Evolutionary conservation across 2,329 filamentous ascomycete genomes (phyloP).

Genomic region (Dichotomopilus funicola): DNA sequence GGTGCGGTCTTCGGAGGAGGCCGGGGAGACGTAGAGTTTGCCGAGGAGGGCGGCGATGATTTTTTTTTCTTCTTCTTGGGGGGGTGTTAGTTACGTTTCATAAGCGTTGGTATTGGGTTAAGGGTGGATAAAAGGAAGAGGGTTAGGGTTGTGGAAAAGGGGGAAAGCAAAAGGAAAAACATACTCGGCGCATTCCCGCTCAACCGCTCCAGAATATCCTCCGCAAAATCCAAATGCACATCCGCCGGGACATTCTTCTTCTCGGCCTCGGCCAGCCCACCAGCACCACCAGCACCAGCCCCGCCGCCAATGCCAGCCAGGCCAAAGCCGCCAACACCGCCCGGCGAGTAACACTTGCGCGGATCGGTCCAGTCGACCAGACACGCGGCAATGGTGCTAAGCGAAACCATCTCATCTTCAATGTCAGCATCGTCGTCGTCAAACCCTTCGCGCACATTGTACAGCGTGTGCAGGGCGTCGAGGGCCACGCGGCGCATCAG

Average conservation of each 20-base stretch:
- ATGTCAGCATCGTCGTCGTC: slow-evolving; percentile 72
- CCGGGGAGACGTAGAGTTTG: slow-evolving; percentile 72
- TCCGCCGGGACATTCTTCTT: slow-evolving; percentile 65
- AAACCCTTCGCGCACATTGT: slow-evolving; percentile 63
- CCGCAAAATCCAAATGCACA: slow-evolving; percentile 73
- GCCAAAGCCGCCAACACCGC: not conserved
- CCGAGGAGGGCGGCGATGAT: slow-evolving; percentile 68
- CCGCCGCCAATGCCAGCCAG: slow-evolving; percentile 18
- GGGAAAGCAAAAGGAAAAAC: slow-evolving; percentile 31
- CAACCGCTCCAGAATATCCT: slow-evolving; percentile 69
- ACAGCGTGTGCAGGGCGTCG: slow-evolving; percentile 66
- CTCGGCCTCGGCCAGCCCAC: slow-evolving; percentile 42
- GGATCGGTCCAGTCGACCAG: slow-evolving; percentile 95
- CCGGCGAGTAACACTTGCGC: slow-evolving; percentile 60
- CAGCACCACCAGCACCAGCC: slow-evolving; percentile 27
- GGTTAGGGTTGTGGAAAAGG: not conserved
- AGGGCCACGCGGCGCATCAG: slow-evolving; percentile 71
- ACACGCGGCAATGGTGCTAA: slow-evolving; percentile 72
- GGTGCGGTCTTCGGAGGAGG: slow-evolving; percentile 53
- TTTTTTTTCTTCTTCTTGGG: slow-evolving; percentile 76
- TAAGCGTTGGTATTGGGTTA: not conserved
- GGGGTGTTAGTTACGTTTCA: slow-evolving; percentile 13
- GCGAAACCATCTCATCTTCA: slow-evolving; percentile 69
- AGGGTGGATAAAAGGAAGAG: not conserved
- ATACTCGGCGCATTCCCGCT: slow-evolving; percentile 61